Conservation (phyloP, 169 alveolate genomes). For the Cryptosporidium meleagridis region DNA sequence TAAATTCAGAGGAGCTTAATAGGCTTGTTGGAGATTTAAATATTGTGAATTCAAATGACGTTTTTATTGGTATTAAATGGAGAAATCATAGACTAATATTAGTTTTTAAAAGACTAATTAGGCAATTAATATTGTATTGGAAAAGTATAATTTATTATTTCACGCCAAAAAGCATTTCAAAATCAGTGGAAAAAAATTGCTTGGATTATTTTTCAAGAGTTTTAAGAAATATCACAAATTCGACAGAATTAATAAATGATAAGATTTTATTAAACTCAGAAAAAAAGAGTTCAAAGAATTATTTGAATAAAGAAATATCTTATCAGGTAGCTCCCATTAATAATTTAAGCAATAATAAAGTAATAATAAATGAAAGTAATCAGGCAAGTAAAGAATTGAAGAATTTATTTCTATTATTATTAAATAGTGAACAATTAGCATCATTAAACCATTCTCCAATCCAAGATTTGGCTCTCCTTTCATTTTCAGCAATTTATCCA, state of each 20-base stretch:
- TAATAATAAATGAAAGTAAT: not conserved
- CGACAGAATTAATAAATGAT: not conserved
- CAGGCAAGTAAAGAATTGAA: not conserved
- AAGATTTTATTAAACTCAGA: not conserved
- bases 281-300: not conserved
- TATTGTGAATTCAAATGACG: constrained; percentile 26
- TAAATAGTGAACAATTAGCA: constrained; percentile 59
- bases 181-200: constrained; percentile 50
- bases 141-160: constrained; percentile 10
- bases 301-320: not conserved
- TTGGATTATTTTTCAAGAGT: not conserved
- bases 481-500: constrained; percentile 37
- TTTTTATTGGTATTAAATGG: constrained; percentile 32
- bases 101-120: constrained; percentile 6
- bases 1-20: not conserved
- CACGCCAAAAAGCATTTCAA: constrained; percentile 23
- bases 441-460: constrained; percentile 60
- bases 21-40: constrained; percentile 36
- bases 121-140: constrained; percentile 32
- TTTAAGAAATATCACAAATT: not conserved
- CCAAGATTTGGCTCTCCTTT: constrained; percentile 51
- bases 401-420: constrained; percentile 20
- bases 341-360: not conserved
- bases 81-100: not conserved
- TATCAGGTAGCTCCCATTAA: not conserved